Percentiles rank a stretch among this genome's conserved stretches.
Conservation (phyloP, 2,329 filamentous ascomycete genomes). For the Capronia americana region DNA sequence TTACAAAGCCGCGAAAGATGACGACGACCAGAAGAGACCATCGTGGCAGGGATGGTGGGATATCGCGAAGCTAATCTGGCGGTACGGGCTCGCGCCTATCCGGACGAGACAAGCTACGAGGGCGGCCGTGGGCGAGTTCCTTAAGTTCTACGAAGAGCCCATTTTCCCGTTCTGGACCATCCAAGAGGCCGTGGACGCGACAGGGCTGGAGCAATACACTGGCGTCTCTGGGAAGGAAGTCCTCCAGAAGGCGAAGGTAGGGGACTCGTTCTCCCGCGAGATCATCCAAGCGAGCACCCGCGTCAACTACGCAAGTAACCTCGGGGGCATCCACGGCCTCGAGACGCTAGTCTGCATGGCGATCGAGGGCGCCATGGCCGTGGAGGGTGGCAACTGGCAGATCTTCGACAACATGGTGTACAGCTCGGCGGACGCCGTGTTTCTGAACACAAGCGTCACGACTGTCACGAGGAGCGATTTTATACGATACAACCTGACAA, state of each 20-base stretch:
- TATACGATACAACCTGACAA: slow-evolving; percentile 44
- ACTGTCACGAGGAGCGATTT: slow-evolving; percentile 62
- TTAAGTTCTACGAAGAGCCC: slow-evolving; percentile 79
- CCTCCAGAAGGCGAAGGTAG: slow-evolving; percentile 71
- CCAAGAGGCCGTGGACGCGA: slow-evolving; percentile 68
- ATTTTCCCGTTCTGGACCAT: slow-evolving; percentile 84
- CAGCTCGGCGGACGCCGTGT: slow-evolving; percentile 65
- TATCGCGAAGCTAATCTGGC: slow-evolving; percentile 78
- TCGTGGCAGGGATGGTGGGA: slow-evolving; percentile 72
- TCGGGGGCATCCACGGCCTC: slow-evolving; percentile 83
- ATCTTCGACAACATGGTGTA: slow-evolving; percentile 87
- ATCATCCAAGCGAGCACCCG: slow-evolving; percentile 89
- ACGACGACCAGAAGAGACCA: slow-evolving; percentile 46
- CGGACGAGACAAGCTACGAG: slow-evolving; percentile 75
- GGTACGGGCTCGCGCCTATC: slow-evolving; percentile 81
- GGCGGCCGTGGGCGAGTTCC: slow-evolving; percentile 72
- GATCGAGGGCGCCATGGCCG: slow-evolving; percentile 78
- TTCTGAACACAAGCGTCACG: slow-evolving; percentile 71
- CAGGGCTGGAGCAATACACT: slow-evolving; percentile 71
- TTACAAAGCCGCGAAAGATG: slow-evolving; percentile 65
- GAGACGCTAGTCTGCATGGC: slow-evolving; percentile 94
- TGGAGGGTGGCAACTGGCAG: slow-evolving; percentile 88
- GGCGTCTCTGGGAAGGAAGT: slow-evolving; percentile 75
- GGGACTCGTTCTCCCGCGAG: slow-evolving; percentile 72
- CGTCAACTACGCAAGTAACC: slow-evolving; percentile 93